phyloP scores from a whole-genome alignment of 495 filamentous ascomycete species.

The Penicillium chermesinum region DNA sequence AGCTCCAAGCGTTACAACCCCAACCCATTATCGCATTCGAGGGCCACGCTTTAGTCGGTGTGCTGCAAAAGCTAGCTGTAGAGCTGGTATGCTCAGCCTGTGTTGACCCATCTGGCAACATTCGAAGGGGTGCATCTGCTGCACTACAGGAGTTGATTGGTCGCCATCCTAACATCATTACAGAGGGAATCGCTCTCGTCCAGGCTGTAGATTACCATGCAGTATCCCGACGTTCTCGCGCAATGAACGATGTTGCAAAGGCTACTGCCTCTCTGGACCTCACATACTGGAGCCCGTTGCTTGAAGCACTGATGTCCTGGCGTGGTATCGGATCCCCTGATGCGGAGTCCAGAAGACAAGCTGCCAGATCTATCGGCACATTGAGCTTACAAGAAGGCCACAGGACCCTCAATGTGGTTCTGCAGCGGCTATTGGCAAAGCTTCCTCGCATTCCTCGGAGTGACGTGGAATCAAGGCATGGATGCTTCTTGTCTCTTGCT shows the following conservation, averaged over 20 bases:
- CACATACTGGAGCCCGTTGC: conserved; percentile 65
- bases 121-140: conserved; percentile 84
- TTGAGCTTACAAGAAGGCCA: conserved; percentile 40
- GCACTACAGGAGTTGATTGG: conserved; percentile 93
- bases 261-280: conserved; percentile 57
- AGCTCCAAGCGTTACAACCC: conserved; percentile 60
- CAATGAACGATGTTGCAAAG: conserved; percentile 68
- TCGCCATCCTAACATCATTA: conserved; percentile 78
- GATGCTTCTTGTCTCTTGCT: conserved; percentile 59
- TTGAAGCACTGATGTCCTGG: conserved; percentile 76
- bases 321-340: conserved; percentile 78
- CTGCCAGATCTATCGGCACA: conserved; percentile 62
- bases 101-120: conserved; percentile 87
- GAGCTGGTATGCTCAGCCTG: conserved; percentile 77
- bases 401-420: conserved; percentile 27
- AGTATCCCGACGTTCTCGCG: conserved; percentile 78
- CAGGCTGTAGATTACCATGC: conserved; percentile 91
- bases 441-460: conserved; percentile 46
- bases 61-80: conserved; percentile 71
- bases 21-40: conserved; percentile 27
- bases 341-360: conserved; percentile 61
- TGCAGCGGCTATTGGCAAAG: conserved; percentile 39
- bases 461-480: conserved; percentile 64
- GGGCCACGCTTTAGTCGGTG: conserved; percentile 26
- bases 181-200: conserved; percentile 74